These are phyloP conservation scores for Areca catechu DNA, from an alignment of 176 grass and related monocot genomes.

Conservation along the genomic window DNA sequence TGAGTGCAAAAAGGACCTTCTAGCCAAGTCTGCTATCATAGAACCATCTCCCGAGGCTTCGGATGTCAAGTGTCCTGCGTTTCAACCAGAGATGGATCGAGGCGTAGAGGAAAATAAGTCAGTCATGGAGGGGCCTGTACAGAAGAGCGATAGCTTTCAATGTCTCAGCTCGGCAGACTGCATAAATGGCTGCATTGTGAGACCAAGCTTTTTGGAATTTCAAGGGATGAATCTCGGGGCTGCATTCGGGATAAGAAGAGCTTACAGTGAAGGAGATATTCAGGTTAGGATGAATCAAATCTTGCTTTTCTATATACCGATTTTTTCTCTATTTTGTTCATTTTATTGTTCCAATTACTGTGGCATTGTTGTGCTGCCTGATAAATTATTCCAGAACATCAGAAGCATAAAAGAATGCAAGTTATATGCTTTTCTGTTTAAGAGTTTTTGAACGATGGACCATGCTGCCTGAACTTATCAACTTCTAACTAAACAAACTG, in stretches of 20 bases:
- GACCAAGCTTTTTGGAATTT: constrained; percentile 79
- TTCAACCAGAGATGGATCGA: constrained; percentile 45
- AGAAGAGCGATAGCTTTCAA: constrained; percentile 78
- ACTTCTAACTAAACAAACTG: too few relatives aligned
- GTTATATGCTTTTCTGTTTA: too few relatives aligned
- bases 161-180: constrained; percentile 66
- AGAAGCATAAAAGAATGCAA: too few relatives aligned
- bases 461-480: too few relatives aligned
- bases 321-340: too few relatives aligned
- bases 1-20: constrained; percentile 62
- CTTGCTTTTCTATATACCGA: background rate
- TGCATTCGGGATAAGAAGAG: constrained; percentile 70
- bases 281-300: constrained; percentile 37
- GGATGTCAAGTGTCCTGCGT: constrained; percentile 73
- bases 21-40: too few relatives aligned
- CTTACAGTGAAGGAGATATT: constrained; percentile 92
- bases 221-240: constrained; percentile 73
- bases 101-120: constrained; percentile 19
- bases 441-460: too few relatives aligned
- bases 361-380: too few relatives aligned
- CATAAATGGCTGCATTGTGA: constrained; percentile 33
- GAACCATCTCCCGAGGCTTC: too few relatives aligned
- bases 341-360: too few relatives aligned
- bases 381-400: too few relatives aligned
- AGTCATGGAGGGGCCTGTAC: constrained; percentile 46